Evolutionary conservation across 108 stramenopile genomes (phyloP).

Genomic region (Fistulifera pelliculosa): DNA sequence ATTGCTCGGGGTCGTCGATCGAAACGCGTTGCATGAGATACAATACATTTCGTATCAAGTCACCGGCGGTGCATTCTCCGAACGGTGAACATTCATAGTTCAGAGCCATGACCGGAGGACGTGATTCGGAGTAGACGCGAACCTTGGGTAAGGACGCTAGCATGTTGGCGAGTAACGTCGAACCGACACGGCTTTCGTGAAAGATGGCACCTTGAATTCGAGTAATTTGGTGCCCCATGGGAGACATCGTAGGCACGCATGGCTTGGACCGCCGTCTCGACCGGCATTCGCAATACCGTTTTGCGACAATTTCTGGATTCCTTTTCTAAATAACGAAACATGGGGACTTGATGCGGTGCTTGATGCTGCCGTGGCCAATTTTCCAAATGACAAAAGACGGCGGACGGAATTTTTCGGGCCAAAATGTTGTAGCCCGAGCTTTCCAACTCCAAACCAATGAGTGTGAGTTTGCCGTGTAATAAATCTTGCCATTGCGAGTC

Average conservation of each 20-base stretch:
- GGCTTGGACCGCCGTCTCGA: slow-evolving; percentile 2
- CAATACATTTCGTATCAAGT: slow-evolving; percentile 47
- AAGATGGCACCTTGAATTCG: slow-evolving; percentile 78
- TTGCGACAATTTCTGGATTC: slow-evolving; percentile 28
- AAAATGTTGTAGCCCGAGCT: too few relatives aligned
- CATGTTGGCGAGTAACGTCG: slow-evolving; percentile 89
- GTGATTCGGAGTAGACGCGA: slow-evolving; percentile 78
- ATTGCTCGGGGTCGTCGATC: slow-evolving; percentile 46
- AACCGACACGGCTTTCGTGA: slow-evolving; percentile 91
- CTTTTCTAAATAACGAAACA: slow-evolving; percentile 66
- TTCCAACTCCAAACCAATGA: too few relatives aligned
- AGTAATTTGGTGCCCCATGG: slow-evolving; percentile 13
- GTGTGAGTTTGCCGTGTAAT: too few relatives aligned
- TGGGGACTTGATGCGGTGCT: slow-evolving; percentile 59
- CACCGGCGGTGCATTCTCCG: slow-evolving; percentile 13
- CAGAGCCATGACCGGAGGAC: slow-evolving; percentile 60
- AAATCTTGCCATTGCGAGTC: too few relatives aligned
- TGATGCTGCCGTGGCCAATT: slow-evolving; percentile 51
- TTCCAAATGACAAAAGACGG: too few relatives aligned
- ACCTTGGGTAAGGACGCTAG: slow-evolving; percentile 64
- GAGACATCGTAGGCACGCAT: not conserved
- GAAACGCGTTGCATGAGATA: slow-evolving; percentile 69
- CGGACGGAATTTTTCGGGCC: too few relatives aligned
- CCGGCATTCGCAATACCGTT: slow-evolving; percentile 7
- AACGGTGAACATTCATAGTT: slow-evolving; percentile 30